Evolutionary conservation across 176 grass and related monocot genomes (phyloP).

Genomic region (Zea mays): DNA sequence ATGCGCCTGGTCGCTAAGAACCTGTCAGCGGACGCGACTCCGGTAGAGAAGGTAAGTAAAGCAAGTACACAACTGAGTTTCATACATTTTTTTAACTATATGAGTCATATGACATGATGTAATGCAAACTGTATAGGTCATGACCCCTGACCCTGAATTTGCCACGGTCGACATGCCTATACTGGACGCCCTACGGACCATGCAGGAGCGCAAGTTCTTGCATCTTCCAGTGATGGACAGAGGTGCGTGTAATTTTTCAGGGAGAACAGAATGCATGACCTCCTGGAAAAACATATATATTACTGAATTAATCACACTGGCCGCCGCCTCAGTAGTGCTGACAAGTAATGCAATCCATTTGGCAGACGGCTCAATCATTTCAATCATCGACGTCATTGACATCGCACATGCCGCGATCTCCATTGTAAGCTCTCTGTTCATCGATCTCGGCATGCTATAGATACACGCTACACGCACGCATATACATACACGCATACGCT

Average conservation of each 20-base stretch:
- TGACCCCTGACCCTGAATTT: constrained; percentile 78
- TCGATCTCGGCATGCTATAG: too few relatives aligned
- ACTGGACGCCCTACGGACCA: constrained; percentile 69
- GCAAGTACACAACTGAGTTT: not conserved
- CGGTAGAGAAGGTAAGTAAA: constrained; percentile 54
- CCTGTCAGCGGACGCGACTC: constrained; percentile 48
- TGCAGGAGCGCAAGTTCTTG: constrained; percentile 83
- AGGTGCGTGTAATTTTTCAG: constrained; percentile 16
- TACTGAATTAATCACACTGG: too few relatives aligned
- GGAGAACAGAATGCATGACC: too few relatives aligned
- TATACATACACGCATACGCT: too few relatives aligned
- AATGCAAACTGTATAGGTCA: constrained; percentile 51
- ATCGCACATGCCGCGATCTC: constrained; percentile 61
- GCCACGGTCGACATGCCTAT: constrained; percentile 65
- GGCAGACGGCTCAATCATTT: constrained; percentile 60
- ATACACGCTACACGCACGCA: too few relatives aligned
- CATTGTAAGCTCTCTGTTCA: constrained; percentile 43
- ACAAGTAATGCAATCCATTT: not conserved
- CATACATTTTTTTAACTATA: not conserved
- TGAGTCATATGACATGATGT: not conserved
- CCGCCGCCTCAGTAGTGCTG: too few relatives aligned
- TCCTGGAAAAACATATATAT: too few relatives aligned
- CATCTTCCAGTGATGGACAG: constrained; percentile 69
- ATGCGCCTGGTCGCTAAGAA: constrained; percentile 70
- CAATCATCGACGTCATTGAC: constrained; percentile 67